Evolutionary conservation across 345 rosid genomes (phyloP), one percentile per base, ranked within the genome.

Genomic region (Eucalyptus sideroxylon): DNA sequence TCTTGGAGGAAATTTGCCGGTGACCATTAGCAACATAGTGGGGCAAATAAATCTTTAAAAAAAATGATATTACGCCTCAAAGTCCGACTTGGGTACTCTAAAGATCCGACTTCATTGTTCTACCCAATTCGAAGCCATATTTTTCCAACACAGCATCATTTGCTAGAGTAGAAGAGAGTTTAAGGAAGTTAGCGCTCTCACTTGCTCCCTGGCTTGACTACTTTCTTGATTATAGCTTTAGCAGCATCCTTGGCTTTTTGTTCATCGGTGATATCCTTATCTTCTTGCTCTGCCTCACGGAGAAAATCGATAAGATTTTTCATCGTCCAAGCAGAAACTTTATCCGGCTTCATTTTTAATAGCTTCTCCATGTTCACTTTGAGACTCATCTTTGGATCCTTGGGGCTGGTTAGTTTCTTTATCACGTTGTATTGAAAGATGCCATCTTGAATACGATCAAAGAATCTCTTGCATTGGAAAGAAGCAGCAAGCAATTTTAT

Each of bases 161-260:
- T 34, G 92, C 17, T 2, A 8, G 11, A 69, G 17, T 15, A 31
- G 80, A 21, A 31, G 80, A 67, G 81, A 86, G 51, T 86, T 7
- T 16, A 31, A 86, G 45, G 83, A 6, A 87, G 24, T 37, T 65
- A 11, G 85, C 27, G 50, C 87, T 77, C 95, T 94, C 90, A 96
- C 95, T 93, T 91, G 93, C 89, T 45, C 60, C 90, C 90, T 62
- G 92, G 90, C 24, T 91, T 93, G 81, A 94, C 96, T 6, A 96
- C 95, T 55, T 95, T 95, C 72, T 62, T 87, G 92, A 95, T 94
- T 87, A 95, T 92, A 89, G 62, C 88, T 87, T 90, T 91, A 44
- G 96, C 96, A 87, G 98, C 96, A 12, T 91, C 93, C 88, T 93
- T 94, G 17, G 98, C 96, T 92, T 95, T 94, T 94, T 93, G 89